phyloP scores from a whole-genome alignment of 2,329 filamentous ascomycete species.

The Penicillium occitanis region DNA sequence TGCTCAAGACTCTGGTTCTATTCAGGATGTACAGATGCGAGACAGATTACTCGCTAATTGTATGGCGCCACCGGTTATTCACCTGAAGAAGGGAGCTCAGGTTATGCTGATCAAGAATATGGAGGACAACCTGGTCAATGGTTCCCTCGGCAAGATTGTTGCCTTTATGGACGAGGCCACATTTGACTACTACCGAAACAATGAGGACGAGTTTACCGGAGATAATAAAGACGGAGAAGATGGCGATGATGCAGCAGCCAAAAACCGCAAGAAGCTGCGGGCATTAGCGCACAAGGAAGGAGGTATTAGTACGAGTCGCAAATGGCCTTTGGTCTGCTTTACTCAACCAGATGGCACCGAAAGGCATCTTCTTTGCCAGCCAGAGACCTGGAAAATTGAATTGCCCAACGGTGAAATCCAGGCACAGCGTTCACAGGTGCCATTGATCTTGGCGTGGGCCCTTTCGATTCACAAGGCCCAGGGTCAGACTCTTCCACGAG shows the following conservation, averaged over 20 bases:
- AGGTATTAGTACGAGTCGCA: conserved; percentile 51
- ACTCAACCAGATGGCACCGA: conserved; percentile 73
- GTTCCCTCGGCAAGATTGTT: conserved; percentile 82
- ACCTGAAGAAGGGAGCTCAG: conserved; percentile 86
- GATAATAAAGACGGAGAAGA: conserved; percentile 47
- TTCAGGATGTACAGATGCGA: conserved; percentile 64
- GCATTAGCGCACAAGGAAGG: conserved; percentile 50
- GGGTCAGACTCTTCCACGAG: conserved; percentile 87
- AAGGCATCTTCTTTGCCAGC: conserved; percentile 75
- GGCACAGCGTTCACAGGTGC: conserved; percentile 77
- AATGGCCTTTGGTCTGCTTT: conserved; percentile 85
- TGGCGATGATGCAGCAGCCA: conserved; percentile 44
- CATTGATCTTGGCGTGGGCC: conserved; percentile 93
- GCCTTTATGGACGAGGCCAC: conserved; percentile 72
- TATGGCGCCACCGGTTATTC: conserved; percentile 82
- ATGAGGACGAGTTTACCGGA: conserved; percentile 58
- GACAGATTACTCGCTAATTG: conserved; percentile 82
- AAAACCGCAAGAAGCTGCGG: conserved; percentile 58
- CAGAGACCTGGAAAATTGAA: conserved; percentile 94
- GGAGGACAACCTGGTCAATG: conserved; percentile 90
- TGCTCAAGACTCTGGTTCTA: conserved; percentile 70
- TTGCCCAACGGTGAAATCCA: conserved; percentile 93
- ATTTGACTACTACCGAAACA: conserved; percentile 58
- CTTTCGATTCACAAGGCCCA: conserved; percentile 98
- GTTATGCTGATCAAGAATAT: conserved; percentile 99